Base-by-base conservation (phyloP, 495 filamentous ascomycete genomes). In the Penicillium verhagenii region DNA sequence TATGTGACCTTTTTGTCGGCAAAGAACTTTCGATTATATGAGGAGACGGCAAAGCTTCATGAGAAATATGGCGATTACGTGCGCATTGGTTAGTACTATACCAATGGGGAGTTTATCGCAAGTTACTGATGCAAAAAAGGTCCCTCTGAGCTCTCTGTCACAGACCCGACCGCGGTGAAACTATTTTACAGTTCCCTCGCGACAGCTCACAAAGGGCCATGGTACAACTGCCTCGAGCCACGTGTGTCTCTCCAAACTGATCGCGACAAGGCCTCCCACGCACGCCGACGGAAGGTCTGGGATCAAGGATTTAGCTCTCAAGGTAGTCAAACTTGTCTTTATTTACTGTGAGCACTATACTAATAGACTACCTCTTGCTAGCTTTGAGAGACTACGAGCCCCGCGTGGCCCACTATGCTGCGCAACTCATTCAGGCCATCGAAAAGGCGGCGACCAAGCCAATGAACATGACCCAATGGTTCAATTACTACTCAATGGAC, bases 401-500 rank as follows among this genome's bases (percentile, higher is more conserved):
- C 6, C 53, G 64, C 1, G 58, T 77, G 4, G 37, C 46, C 4
- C 29, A 31, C 1, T 67, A 70, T 47, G 57, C 60, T 2, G 31
- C 64, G 11, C 54, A 70, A 35, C 61, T 78, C 0, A 47, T 73
- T 0, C 39, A 54, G 6, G 54, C 50, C 1, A 52, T 77, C 7
- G 50, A 58, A 4, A 45, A 40, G 6, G n/a, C 43, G 5, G 3
- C 51, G 1, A 55, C 54, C 1, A 54, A 51, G 4, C 52, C 70
- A 10, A 53, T 80, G n/a, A 67, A 78, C 53, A 61, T 77, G 6
- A 63, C 71, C 0, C 50, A 66, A 10, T 79, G 74, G 75, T 74
- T 81, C 47, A 72, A 69, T 40, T 76, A 67, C 53, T 79, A 72
- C 51, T 62, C 65, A 25, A 81, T 81, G 43, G 80, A 83, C 45